These are phyloP conservation scores for Cryphonectria naterciae DNA, from an alignment of 2,329 filamentous ascomycete species.

Conservation along the genomic window DNA sequence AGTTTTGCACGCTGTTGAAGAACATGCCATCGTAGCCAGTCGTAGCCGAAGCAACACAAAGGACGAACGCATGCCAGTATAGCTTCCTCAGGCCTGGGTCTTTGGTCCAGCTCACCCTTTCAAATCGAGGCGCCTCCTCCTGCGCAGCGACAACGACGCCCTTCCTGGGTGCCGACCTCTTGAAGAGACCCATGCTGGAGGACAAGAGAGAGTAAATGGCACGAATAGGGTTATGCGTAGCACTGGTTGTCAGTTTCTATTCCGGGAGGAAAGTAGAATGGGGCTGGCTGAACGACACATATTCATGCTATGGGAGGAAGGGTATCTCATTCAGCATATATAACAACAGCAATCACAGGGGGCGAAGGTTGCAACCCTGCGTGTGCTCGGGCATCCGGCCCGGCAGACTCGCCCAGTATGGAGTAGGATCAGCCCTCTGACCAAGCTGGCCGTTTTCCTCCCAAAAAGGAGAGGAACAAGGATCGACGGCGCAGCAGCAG, in stretches of 20 bases:
- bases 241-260: slow-evolving; percentile 12
- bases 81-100: slow-evolving; percentile 61
- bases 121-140: slow-evolving; percentile 55
- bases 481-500: slow-evolving; percentile 19
- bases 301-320: background rate
- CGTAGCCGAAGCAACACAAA: slow-evolving; percentile 59
- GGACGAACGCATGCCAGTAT: slow-evolving; percentile 56
- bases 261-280: background rate
- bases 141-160: slow-evolving; percentile 39
- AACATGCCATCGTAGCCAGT: slow-evolving; percentile 59
- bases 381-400: slow-evolving; percentile 19
- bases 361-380: background rate
- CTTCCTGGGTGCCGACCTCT: slow-evolving; percentile 34
- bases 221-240: background rate
- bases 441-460: background rate
- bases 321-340: slow-evolving; percentile 18
- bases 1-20: slow-evolving; percentile 50
- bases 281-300: slow-evolving; percentile 2
- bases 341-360: slow-evolving; percentile 14
- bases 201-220: background rate
- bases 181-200: slow-evolving; percentile 35
- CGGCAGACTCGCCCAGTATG: slow-evolving; percentile 12
- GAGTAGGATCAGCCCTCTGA: slow-evolving; percentile 23
- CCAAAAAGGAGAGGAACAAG: slow-evolving; percentile 7
- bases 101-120: slow-evolving; percentile 55